Evolutionary conservation across 2,329 filamentous ascomycete species (phyloP), one percentile per base, ranked within the genome.

Genomic region (Pestalotiopsis fici): DNA sequence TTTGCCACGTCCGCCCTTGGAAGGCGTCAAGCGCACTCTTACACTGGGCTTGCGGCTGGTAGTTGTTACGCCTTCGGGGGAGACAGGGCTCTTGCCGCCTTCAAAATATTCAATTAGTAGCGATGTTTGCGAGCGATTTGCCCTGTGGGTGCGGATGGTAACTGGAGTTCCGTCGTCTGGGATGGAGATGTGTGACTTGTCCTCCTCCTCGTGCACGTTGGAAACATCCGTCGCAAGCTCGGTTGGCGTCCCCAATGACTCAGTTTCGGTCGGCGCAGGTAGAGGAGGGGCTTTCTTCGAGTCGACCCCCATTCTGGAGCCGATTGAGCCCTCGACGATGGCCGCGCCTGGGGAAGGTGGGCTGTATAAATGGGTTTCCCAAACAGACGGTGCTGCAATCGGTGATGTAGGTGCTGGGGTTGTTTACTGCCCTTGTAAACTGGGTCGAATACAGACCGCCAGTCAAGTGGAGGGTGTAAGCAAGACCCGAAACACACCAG

Each of bases 91-190:
- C 78, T 93, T 95, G 70, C 91, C 89, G 72, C 90, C 93, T 81
- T 97, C 95, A 76, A 97, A 98, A 80, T 97, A 97, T 82, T 98
- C 95, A 75, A 98, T 98, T 74, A 98, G 85, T 72, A 98, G 86
- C 66, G 93, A 97, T 47, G 95, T 97, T 82, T 97, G 94, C 59
- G 93, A 97, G 74, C 88, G 82, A 76, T 83, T 87, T 69, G 83
- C 75, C 71, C 81, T 83, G 77, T 88, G 86, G 57, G 95, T 97
- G 77, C 91, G 90, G 78, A 99, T 97, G 69, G 94, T 98, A 75
- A 99, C 91, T 55, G 95, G 94, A 65, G 93, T 95, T 77, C 93
- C 93, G 88, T 96, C 93, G 76, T 94, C 92, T 67, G 93, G 93
- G 64, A 96, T 87, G 47, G 91, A 94, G 80, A 93, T 95, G 65